Percentiles rank a stretch among this genome's conserved stretches.
phyloP scores from a whole-genome alignment of 1,284 basidiomycete species.

The Boletus sp. region DNA sequence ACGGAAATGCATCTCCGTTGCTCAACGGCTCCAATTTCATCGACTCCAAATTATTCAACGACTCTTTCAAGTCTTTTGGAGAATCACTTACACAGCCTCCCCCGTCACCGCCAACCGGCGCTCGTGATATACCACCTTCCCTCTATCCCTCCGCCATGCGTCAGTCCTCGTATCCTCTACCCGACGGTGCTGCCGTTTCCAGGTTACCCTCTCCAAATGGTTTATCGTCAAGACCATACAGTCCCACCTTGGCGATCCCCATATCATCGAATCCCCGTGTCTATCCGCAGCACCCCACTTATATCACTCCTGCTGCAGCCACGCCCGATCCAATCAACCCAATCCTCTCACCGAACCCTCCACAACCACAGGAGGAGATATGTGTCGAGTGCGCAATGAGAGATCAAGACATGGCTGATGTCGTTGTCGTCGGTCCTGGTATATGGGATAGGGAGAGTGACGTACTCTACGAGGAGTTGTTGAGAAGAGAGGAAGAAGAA shows the following conservation, averaged over 20 bases:
- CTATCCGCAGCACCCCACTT: conserved; percentile 71
- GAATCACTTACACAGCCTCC: conserved; percentile 24
- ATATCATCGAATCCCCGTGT: conserved; percentile 64
- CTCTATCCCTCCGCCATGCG: conserved; percentile 41
- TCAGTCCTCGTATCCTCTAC: conserved; percentile 41
- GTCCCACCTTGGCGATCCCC: conserved; percentile 40
- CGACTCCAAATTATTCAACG: conserved; percentile 29
- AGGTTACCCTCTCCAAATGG: conserved; percentile 28
- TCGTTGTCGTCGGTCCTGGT: conserved; percentile 81
- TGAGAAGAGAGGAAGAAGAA: conserved; percentile 71
- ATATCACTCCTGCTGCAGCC: conserved; percentile 54
- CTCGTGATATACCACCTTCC: conserved; percentile 29
- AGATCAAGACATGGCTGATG: conserved; percentile 97
- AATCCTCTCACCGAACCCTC: conserved; percentile 48
- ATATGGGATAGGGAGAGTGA: conserved; percentile 93
- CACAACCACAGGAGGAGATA: conserved; percentile 67
- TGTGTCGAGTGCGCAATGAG: conserved; percentile 99
- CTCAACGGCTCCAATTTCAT: conserved; percentile 32
- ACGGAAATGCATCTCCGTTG: conserved; percentile 31
- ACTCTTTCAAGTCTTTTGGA: conserved; percentile 32
- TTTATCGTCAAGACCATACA: conserved; percentile 55
- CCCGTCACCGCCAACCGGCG: conserved; percentile 24
- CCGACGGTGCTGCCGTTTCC: conserved; percentile 38
- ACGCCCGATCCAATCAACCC: conserved; percentile 56
- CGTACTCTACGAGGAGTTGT: conserved; percentile 73